phyloP scores from a whole-genome alignment of 2,329 filamentous ascomycete species.

The Dactylellina drechsleri region DNA sequence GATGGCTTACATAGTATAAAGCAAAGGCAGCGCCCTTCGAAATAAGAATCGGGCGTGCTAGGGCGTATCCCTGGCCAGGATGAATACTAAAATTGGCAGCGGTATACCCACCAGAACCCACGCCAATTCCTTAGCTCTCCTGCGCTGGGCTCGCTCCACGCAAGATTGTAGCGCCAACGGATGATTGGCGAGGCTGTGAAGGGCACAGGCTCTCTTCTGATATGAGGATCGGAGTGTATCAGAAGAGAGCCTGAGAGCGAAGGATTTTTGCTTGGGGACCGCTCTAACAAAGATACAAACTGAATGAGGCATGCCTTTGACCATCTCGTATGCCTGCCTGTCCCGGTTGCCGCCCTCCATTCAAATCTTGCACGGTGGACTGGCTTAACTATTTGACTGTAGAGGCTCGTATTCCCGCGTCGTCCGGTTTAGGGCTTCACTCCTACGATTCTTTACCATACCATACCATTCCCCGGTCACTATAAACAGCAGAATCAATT shows the following conservation, averaged over 20 bases:
- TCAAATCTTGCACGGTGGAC: too few relatives aligned
- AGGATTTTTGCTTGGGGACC: conserved; percentile 7
- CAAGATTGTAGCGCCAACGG: neutral
- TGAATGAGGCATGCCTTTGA: neutral
- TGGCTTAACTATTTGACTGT: neutral
- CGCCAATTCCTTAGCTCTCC: conserved; percentile 36
- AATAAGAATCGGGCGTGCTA: neutral
- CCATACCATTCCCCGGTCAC: neutral
- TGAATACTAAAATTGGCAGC: neutral
- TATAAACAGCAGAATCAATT: neutral
- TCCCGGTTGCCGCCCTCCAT: neutral
- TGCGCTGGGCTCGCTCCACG: neutral
- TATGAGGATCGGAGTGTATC: conserved; percentile 1
- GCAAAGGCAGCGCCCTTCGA: conserved; percentile 10
- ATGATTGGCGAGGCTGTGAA: conserved; percentile 48
- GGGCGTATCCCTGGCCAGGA: neutral
- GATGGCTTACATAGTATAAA: conserved; percentile 2
- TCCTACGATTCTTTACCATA: neutral
- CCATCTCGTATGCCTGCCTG: neutral
- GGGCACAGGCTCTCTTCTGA: conserved; percentile 19
- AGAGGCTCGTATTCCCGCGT: conserved; percentile 5
- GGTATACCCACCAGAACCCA: conserved; percentile 3
- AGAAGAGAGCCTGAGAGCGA: neutral
- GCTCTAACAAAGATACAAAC: too few relatives aligned
- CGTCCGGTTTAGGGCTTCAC: neutral